Conservation (phyloP, 305 asterid species). For the Fraxinus dipetala region DNA sequence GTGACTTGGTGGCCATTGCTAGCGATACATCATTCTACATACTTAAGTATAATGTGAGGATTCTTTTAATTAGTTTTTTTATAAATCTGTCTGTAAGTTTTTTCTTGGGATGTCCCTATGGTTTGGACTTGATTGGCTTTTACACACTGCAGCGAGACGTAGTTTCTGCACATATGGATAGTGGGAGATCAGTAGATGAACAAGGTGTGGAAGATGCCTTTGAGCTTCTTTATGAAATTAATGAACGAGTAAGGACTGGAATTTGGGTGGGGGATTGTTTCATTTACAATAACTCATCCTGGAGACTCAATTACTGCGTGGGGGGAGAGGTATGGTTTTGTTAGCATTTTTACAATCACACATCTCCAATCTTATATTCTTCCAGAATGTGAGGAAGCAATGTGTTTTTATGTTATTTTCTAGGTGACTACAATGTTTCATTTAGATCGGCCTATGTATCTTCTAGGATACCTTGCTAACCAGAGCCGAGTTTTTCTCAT, state of each 20-base stretch:
- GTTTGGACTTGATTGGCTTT: constrained; percentile 5
- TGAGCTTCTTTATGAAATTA: constrained; percentile 58
- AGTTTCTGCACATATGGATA: constrained; percentile 56
- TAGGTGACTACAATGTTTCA: constrained; percentile 98
- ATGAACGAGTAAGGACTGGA: constrained; percentile 66
- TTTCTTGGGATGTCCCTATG: constrained; percentile 11
- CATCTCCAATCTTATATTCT: background rate
- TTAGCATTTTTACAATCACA: background rate
- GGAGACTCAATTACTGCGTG: constrained; percentile 65
- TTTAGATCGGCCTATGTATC: constrained; percentile 97
- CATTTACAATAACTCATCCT: constrained; percentile 56
- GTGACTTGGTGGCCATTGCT: constrained; percentile 55
- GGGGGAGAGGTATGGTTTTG: constrained; percentile 56
- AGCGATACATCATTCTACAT: constrained; percentile 59
- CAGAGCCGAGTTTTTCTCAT: constrained; percentile 90
- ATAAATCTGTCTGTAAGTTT: constrained; percentile 20
- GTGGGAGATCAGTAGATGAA: constrained; percentile 56
- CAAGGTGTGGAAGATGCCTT: constrained; percentile 62
- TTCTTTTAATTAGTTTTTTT: background rate
- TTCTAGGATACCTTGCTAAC: constrained; percentile 93
- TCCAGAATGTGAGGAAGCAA: constrained; percentile 21
- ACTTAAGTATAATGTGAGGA: constrained; percentile 42
- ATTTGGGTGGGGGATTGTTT: constrained; percentile 68
- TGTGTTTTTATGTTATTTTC: constrained; percentile 21
- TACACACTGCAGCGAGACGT: constrained; percentile 49